Conservation (phyloP, 441 rosid species). For the Erysimum pusillum region DNA sequence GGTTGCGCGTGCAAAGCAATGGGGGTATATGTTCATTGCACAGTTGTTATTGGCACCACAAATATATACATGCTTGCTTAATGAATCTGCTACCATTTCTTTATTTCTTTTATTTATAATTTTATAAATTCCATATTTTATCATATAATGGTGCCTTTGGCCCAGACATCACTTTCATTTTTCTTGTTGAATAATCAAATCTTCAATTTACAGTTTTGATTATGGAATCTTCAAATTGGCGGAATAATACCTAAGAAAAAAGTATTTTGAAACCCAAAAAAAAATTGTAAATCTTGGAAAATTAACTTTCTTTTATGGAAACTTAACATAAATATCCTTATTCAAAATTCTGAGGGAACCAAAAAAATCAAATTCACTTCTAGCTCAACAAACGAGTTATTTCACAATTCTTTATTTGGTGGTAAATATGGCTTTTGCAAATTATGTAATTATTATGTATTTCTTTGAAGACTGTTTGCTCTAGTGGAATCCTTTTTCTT, state of each 20-base stretch:
- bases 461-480: background rate
- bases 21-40: conserved; percentile 13
- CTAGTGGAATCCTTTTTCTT: background rate
- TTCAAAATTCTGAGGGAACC: background rate
- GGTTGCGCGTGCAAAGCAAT: conserved; percentile 38
- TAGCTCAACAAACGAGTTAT: background rate
- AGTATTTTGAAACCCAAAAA: background rate
- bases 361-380: background rate
- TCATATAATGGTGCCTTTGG: conserved; percentile 17
- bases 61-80: conserved; percentile 44
- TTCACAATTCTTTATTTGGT: background rate
- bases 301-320: background rate
- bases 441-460: background rate
- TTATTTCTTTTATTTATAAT: conserved; percentile 1
- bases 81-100: conserved; percentile 23
- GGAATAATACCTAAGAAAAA: background rate
- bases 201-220: background rate
- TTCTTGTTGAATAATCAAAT: background rate
- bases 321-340: background rate
- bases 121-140: background rate
- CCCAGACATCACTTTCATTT: conserved; percentile 15
- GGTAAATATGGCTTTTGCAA: background rate
- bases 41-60: conserved; percentile 35
- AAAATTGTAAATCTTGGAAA: background rate
- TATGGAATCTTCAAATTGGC: background rate